phyloP scores from a whole-genome alignment of 495 filamentous ascomycete species.

The Aspergillus bertholletiae region DNA sequence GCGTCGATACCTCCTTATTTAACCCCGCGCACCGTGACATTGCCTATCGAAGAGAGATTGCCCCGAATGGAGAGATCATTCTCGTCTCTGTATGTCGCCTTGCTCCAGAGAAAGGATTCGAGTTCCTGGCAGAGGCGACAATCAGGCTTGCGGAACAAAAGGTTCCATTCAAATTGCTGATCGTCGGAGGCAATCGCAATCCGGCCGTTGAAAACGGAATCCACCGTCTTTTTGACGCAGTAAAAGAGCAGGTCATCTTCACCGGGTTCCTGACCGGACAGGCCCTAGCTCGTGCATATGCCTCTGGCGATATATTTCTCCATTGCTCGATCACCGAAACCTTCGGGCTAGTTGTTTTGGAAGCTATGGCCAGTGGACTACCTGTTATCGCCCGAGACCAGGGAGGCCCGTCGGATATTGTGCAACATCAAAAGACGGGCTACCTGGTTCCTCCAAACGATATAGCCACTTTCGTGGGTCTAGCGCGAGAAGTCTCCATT shows the following conservation, averaged over 20 bases:
- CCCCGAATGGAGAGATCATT: slow-evolving; percentile 56
- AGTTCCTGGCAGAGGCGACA: slow-evolving; percentile 53
- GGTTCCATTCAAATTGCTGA: slow-evolving; percentile 54
- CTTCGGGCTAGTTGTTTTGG: slow-evolving; percentile 61
- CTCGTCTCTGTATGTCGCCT: slow-evolving; percentile 57
- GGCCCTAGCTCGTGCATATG: slow-evolving; percentile 53
- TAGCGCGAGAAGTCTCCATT: slow-evolving; percentile 33
- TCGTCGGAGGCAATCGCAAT: slow-evolving; percentile 62
- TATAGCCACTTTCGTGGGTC: slow-evolving; percentile 47
- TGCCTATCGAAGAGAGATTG: slow-evolving; percentile 25
- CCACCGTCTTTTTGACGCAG: slow-evolving; percentile 43
- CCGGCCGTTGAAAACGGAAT: slow-evolving; percentile 52
- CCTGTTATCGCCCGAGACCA: slow-evolving; percentile 62
- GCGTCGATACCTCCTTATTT: slow-evolving; percentile 58
- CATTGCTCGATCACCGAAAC: slow-evolving; percentile 66
- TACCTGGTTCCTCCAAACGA: slow-evolving; percentile 54
- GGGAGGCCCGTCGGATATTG: slow-evolving; percentile 61
- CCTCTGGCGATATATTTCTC: slow-evolving; percentile 58
- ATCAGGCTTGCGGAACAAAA: slow-evolving; percentile 45
- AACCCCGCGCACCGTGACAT: slow-evolving; percentile 30
- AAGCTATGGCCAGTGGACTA: slow-evolving; percentile 63
- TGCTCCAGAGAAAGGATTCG: slow-evolving; percentile 63
- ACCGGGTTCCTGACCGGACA: slow-evolving; percentile 54
- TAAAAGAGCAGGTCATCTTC: slow-evolving; percentile 51
- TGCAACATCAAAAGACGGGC: slow-evolving; percentile 51